Evolutionary conservation across 108 stramenopile genomes (phyloP).

Genomic region (Cyclotella distinguenda): DNA sequence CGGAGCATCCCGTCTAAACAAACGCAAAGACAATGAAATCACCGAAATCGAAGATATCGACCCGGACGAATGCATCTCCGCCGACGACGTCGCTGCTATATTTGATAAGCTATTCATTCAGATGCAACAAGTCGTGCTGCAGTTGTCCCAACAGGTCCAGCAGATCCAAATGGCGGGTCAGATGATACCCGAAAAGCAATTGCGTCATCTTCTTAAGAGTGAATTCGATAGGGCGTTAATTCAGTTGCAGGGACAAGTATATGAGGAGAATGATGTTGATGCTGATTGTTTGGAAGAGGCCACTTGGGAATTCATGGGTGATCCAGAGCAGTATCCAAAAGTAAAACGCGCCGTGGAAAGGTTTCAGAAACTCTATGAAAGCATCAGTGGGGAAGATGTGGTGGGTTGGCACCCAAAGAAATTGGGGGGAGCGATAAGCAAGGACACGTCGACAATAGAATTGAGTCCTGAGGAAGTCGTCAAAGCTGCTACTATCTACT

Average conservation of each 20-base stretch:
- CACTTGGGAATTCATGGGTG: constrained; percentile 80
- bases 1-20: constrained; percentile 31
- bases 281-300: constrained; percentile 89
- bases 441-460: constrained; percentile 44
- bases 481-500: constrained; percentile 77
- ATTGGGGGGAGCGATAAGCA: not conserved
- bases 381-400: constrained; percentile 68
- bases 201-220: constrained; percentile 61
- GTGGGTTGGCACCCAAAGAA: constrained; percentile 70
- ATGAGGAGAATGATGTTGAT: constrained; percentile 82
- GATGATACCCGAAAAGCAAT: constrained; percentile 76
- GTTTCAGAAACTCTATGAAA: constrained; percentile 88
- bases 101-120: constrained; percentile 84
- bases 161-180: constrained; percentile 87
- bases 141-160: constrained; percentile 82
- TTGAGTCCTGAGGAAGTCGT: constrained; percentile 61
- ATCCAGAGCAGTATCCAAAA: constrained; percentile 64
- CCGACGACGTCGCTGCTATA: constrained; percentile 71
- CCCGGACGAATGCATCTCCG: constrained; percentile 64
- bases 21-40: constrained; percentile 16
- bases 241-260: constrained; percentile 57
- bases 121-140: constrained; percentile 80
- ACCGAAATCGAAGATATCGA: constrained; percentile 64
- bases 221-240: constrained; percentile 80
- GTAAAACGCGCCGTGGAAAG: constrained; percentile 77